Evolutionary conservation across 1,284 basidiomycete genomes (phyloP), one percentile per base, ranked within the genome.

Genomic region (Porogramme epimiltina): DNA sequence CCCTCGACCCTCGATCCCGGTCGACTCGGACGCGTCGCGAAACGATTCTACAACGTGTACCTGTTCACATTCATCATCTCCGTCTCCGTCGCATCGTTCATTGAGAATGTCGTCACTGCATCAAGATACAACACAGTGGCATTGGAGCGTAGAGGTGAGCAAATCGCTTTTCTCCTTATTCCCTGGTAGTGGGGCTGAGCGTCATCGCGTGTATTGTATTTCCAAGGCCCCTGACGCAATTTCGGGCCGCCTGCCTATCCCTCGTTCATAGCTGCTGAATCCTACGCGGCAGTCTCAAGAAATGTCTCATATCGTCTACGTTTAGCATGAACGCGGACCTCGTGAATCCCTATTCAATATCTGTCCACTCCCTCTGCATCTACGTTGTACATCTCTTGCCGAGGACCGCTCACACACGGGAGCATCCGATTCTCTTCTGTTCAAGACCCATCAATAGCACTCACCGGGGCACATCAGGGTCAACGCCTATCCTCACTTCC

Each of bases 1-100:
- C 48, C 13, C 6, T 31, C 6, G 8, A 31, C 8, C 34, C 34
- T 6, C 34, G 9, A 37, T 16, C 34, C 8, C 34, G n/a, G 6
- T 16, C 26, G 1, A 26, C n/a, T n/a, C n/a, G n/a, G n/a, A n/a
- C 24, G 55, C 0, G 61, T 67, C 2, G 45, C 47, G 10, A 50
- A 38, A 45, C 54, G 68, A 15, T 70, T 71, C 50, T 25, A 63
- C 39, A 64, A 63, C 41, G 67, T 68, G 1, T 58, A 69, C 24
- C 54, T 49, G 0, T 40, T 66, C 16, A 68, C 67, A 4, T 1
- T 63, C 8, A 43, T 65, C 16, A 62, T 70, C n/a, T 71, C 59
- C 54, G 2, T 62, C 15, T 39, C 62, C 6, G n/a, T 63, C 1
- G 65, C 47, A 6, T 52, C 59, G 2, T 55, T 66, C 19, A 52